A percentile compares a stretch with the other conserved stretches of the same genome.
Conservation (phyloP, 2,329 filamentous ascomycete genomes). For the Nigrospora oryzae region DNA sequence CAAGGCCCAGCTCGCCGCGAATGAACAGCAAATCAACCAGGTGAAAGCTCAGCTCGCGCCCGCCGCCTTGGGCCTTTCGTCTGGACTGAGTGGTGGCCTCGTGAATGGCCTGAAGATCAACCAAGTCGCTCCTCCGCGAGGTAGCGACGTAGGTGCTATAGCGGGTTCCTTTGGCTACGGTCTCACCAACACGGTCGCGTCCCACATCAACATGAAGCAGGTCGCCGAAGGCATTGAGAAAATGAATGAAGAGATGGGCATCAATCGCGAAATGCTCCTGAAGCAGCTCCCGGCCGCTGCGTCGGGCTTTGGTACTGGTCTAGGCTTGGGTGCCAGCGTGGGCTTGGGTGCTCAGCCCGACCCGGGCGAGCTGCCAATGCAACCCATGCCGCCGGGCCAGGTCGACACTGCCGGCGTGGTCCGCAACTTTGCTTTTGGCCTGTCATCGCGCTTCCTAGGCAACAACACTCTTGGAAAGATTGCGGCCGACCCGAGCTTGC, state of each 20-base stretch:
- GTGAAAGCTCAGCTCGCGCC: conserved; percentile 4
- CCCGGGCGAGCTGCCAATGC: conserved; percentile 4
- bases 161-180: conserved; percentile 13
- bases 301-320: conserved; percentile 17
- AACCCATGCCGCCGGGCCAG: conserved; percentile 10
- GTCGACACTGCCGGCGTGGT: conserved; percentile 13
- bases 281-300: conserved; percentile 13
- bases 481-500: neutral
- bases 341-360: conserved; percentile 20
- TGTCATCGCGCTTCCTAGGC: conserved; percentile 20
- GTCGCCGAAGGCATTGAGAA: neutral
- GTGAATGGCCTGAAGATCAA: conserved; percentile 10
- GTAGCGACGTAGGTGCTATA: conserved; percentile 6
- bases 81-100: conserved; percentile 9
- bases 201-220: conserved; percentile 8
- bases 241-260: neutral
- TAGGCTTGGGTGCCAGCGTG: conserved; percentile 15
- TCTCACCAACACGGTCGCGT: conserved; percentile 10
- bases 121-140: conserved; percentile 2
- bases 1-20: neutral
- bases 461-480: conserved; percentile 21
- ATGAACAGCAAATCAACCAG: conserved; percentile 2
- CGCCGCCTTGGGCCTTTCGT: conserved; percentile 7
- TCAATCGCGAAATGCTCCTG: conserved; percentile 5
- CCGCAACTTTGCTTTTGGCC: conserved; percentile 14